Percentiles rank a stretch among this genome's conserved stretches.
phyloP scores from a whole-genome alignment of 345 rosid species.

The Salix brachista region DNA sequence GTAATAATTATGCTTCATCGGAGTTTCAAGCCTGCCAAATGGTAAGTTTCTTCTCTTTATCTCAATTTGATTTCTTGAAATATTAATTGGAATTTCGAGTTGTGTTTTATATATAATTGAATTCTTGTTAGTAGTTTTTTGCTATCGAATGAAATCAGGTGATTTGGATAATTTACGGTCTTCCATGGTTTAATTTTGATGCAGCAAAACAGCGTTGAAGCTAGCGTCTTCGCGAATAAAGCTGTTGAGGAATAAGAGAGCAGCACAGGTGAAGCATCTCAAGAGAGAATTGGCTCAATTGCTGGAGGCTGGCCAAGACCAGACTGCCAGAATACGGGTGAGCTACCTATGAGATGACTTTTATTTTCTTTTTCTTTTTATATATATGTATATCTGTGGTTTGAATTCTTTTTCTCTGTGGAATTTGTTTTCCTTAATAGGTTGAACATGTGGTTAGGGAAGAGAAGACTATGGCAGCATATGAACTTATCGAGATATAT shows the following conservation, averaged over 20 bases:
- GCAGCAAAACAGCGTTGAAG: conserved; percentile 76
- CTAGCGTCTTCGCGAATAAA: conserved; percentile 71
- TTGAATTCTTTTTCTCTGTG: not conserved
- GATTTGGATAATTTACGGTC: not conserved
- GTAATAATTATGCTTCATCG: conserved; percentile 47
- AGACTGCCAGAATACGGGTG: conserved; percentile 82
- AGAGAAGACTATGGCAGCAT: conserved; percentile 85
- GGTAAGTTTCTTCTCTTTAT: conserved; percentile 34
- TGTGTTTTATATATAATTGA: not conserved
- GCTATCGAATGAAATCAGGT: not conserved
- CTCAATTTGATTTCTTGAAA: not conserved
- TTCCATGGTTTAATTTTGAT: not conserved
- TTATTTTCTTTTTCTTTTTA: not conserved
- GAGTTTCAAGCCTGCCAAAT: conserved; percentile 92
- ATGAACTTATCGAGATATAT: conserved; percentile 71
- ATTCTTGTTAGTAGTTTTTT: not conserved
- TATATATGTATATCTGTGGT: not conserved
- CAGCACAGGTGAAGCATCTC: conserved; percentile 55
- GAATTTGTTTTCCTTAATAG: conserved; percentile 25
- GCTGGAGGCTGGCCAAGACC: conserved; percentile 78
- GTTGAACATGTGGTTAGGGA: conserved; percentile 92
- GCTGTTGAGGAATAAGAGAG: conserved; percentile 70
- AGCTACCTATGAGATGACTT: not conserved
- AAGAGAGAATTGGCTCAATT: conserved; percentile 74
- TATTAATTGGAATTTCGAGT: too few relatives aligned